Base-by-base conservation (phyloP, 176 grass and related monocot species). In the barley (Hordeum vulgare) region DNA sequence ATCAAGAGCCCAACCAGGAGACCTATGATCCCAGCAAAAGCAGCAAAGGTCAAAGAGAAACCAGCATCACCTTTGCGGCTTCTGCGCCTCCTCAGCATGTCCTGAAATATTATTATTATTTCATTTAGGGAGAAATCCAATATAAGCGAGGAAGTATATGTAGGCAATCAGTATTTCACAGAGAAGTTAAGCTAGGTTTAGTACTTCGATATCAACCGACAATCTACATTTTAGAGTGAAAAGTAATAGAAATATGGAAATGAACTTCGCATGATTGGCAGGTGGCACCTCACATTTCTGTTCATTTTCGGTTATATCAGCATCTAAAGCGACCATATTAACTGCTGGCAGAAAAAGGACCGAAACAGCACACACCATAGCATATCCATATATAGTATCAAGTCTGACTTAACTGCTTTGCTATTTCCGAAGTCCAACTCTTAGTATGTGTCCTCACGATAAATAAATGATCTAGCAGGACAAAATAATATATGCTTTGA, bases 1-100 rank as follows among this genome's bases (percentile, higher is more conserved):
- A 99, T 89, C 73, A 99, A 66, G 49, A 96, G 87, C 47, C 96
- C 96, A 21, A 96, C 78, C 75, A 96, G 28, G 40, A 96, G 24
- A 74, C 96, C 96, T 75, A 99, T 78, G 37, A 99, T 42, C 28
- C 93, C 96, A 79, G 88, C 96, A 34, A 99, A 88, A 61, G 77
- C 87, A 66, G 93, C 87, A 25, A 96, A 99, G 23, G 81, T 82
- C 42, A 96, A 88, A 18, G 96, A 96, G 81, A 99, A 99, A 54
- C 93, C 87, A 4, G 90, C 25, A 11, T 90, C 87, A 9, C 82
- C 63, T 85, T 92, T 96, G 60, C 85, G 80, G 79, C 86, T 94
- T 81, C 84, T 86, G 61, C 93, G 87, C 82, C 86, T 94, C 82
- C 90, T 90, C 18, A 94, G 76, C 83, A 89, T 83, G 42, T 99